Evolutionary conservation across 495 filamentous ascomycete species (phyloP).

Genomic region (Hypoxylon intermedium): DNA sequence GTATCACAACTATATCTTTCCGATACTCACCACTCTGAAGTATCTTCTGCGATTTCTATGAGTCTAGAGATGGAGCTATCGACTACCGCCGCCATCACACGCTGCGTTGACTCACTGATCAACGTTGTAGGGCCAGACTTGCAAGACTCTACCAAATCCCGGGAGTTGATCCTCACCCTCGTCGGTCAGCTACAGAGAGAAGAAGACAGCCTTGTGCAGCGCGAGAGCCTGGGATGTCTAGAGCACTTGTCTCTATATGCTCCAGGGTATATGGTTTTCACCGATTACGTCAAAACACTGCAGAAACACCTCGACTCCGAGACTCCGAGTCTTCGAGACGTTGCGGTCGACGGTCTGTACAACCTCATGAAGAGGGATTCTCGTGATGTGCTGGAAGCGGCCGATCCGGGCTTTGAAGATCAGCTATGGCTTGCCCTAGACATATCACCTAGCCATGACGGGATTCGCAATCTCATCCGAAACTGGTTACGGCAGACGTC

Average conservation of each 20-base stretch:
- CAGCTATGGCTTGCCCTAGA: slow-evolving; percentile 91
- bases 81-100: slow-evolving; percentile 79
- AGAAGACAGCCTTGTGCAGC: slow-evolving; percentile 71
- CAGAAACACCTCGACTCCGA: slow-evolving; percentile 77
- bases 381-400: slow-evolving; percentile 73
- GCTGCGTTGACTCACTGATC: slow-evolving; percentile 91
- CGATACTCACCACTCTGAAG: slow-evolving; percentile 89
- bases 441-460: slow-evolving; percentile 71
- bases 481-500: slow-evolving; percentile 92
- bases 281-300: slow-evolving; percentile 79
- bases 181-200: slow-evolving; percentile 85
- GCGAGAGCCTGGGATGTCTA: slow-evolving; percentile 80
- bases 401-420: slow-evolving; percentile 81
- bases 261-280: slow-evolving; percentile 81
- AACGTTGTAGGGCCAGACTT: slow-evolving; percentile 96
- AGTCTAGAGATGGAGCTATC: slow-evolving; percentile 86
- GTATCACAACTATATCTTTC: slow-evolving; percentile 88
- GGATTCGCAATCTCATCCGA: slow-evolving; percentile 79
- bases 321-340: slow-evolving; percentile 71
- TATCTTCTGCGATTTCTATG: slow-evolving; percentile 77
- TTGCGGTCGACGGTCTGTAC: slow-evolving; percentile 86
- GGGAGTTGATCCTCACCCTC: slow-evolving; percentile 88
- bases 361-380: slow-evolving; percentile 95
- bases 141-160: slow-evolving; percentile 89
- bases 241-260: slow-evolving; percentile 95